Evolutionary conservation across 192 early-diverging fungal species (phyloP), one percentile per base, ranked within the genome.

Genomic region (Podila minutissima): DNA sequence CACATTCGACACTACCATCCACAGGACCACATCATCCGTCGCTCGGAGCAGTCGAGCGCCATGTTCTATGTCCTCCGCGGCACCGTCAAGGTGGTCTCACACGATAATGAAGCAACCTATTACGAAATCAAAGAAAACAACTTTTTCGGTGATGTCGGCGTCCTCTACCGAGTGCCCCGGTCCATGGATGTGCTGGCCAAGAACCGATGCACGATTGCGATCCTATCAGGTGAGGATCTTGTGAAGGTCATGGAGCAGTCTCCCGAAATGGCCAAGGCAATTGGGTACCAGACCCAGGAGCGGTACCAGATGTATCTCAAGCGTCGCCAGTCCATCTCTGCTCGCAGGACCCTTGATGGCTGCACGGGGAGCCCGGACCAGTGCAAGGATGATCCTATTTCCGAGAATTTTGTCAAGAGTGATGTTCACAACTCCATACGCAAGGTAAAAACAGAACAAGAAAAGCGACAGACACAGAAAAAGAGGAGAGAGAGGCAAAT

Each of bases 131-230:
- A 87, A 35, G 87, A 92, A 71, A 86, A 89, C 55, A 88, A 87
- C 31, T 94, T 94, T 82, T 94, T 94, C 71, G 93, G 93, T n/a
- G 93, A 94, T 68, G 92, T 94, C 26, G 93, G 92, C 12, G 91
- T 94, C 3, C 77, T 94, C 5, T 94, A 91, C 73, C 87, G 87
- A 17, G 88, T 94, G 24, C 91, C 92, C 1, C 72, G 93, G 64
- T 92, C 92, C 9, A 93, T 93, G 58, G 93, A 88, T 22, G 91
- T 95, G 2, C 69, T 90, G 17, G 89, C 92, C 26, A 86, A 86
- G 55, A 87, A 86, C 22, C 90, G 91, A 37, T 94, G 92, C 64
- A 82, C 85, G 12, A 83, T 94, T 2, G 92, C 90, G 13, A 84
- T 85, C 5, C 75, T 95, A 3, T 90, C 90, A 0, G 82, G 90